These are phyloP conservation scores for Kwoniella sp. DNA, from an alignment of 768 basidiomycete species.

Conservation along the genomic window DNA sequence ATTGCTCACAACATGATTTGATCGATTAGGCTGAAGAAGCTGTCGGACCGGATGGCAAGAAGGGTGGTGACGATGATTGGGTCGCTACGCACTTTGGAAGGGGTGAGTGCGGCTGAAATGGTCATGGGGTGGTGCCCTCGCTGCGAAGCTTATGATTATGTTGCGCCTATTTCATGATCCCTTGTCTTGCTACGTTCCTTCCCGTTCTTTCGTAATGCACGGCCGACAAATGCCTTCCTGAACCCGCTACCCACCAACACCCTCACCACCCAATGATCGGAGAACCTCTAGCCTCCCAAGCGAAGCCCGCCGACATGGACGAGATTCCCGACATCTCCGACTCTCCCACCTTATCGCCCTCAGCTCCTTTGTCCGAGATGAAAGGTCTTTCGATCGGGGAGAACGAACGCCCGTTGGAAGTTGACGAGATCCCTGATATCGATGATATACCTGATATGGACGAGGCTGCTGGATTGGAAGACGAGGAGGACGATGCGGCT, in stretches of 20 bases:
- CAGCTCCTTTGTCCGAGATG: constrained; percentile 21
- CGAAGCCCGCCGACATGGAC: constrained; percentile 32
- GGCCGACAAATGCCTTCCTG: too few relatives aligned
- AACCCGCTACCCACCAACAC: neutral
- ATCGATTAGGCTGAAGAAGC: constrained; percentile 57
- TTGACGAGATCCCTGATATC: constrained; percentile 77
- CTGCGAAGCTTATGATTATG: neutral
- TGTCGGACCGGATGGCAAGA: constrained; percentile 52
- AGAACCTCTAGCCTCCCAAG: constrained; percentile 22
- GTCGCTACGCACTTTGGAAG: constrained; percentile 95
- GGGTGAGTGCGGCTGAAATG: constrained; percentile 35
- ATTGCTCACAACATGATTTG: neutral
- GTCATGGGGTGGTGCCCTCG: neutral
- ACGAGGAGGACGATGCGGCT: constrained; percentile 85
- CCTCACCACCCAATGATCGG: neutral
- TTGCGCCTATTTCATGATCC: neutral
- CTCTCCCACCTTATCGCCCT: constrained; percentile 27
- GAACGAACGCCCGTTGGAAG: constrained; percentile 26
- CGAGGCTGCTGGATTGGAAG: constrained; percentile 67
- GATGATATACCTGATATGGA: constrained; percentile 99
- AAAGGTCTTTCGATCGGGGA: constrained; percentile 35
- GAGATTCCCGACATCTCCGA: constrained; percentile 54
- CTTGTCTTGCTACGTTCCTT: neutral
- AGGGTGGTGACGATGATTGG: constrained; percentile 75
- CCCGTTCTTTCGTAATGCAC: neutral